Evolutionary conservation across 441 rosid genomes (phyloP), one percentile per base, ranked within the genome.

Genomic region (Adansonia madagascariensis): DNA sequence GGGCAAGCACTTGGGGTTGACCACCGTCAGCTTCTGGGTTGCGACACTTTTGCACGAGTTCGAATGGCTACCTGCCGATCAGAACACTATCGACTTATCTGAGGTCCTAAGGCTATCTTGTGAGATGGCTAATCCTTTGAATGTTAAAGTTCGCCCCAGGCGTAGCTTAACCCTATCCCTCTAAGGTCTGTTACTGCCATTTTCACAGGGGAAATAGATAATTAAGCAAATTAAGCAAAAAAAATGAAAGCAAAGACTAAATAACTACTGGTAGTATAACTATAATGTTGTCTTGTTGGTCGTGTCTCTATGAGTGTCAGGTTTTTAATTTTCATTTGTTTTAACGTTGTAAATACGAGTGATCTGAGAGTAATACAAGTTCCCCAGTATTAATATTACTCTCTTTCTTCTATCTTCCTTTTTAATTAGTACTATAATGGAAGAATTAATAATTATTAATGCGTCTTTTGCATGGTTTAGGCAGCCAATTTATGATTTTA

Each of bases 91-190:
- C 46, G 92, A 91, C 74, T 74, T 94, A n/a, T 84, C 97, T 0
- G 98, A 94, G 80, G 82, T 86, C 12, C 82, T 93, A 61, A 88
- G 85, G 81, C 89, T 94, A 2, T 94, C 98, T 1, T 88, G 97
- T 50, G 98, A 93, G 82, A 91, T 94, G 98, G 97, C 91, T 6
- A 86, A 75, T 83, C 98, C 98, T 41, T 86, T 93, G 74, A 64
- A 76, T 0, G 93, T 83, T 61, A 84, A 81, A 68, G 80, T 88
- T 57, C 80, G 79, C 7, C 84, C 87, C 0, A 86, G 98, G 85
- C 87, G 82, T 73, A 18, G 50, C 10, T 12, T 20, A 55, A 52
- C 39, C 74, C 8, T 15, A n/a, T 20, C 52, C 27, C 27, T 14
- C n/a, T 47, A 63, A 47, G 31, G 41, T 74, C 31, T 60, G 20